Conservation (phyloP, 1,284 basidiomycete genomes). For the Microbotryum lychnidis-dioicae region DNA sequence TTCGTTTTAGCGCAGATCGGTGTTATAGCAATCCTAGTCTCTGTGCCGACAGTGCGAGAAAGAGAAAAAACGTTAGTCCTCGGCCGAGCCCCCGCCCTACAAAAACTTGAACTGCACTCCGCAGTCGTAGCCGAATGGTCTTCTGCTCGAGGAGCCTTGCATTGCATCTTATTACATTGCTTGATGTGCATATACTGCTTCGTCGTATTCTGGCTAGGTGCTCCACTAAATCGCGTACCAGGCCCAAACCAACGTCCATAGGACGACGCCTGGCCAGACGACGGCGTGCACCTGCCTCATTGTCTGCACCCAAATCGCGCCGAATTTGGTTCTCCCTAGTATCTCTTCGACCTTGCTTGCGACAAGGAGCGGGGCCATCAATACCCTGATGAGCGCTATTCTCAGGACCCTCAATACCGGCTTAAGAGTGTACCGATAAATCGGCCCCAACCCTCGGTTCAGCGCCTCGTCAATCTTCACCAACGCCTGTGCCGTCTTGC, state of each 20-base stretch:
- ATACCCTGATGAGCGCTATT: not conserved
- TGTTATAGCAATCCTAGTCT: too few species aligned
- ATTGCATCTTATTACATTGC: too few species aligned
- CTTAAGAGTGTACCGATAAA: not conserved
- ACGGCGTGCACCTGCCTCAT: conserved; percentile 3
- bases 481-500: not conserved
- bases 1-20: too few species aligned
- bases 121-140: too few species aligned
- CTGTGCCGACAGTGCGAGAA: too few species aligned
- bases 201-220: not conserved
- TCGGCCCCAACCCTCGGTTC: conserved; percentile 2
- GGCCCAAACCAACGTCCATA: conserved; percentile 5
- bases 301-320: conserved; percentile 8
- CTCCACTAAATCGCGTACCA: conserved; percentile 8
- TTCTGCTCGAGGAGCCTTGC: too few species aligned
- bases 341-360: not conserved
- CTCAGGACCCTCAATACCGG: not conserved
- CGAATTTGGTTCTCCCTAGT: not conserved
- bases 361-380: not conserved
- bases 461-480: not conserved
- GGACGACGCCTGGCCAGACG: conserved; percentile 2
- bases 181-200: too few species aligned
- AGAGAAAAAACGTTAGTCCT: too few species aligned
- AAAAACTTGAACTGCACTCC: too few species aligned
- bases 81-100: too few species aligned